phyloP scores from a whole-genome alignment of 2,329 filamentous ascomycete species.

The Xylariaceae sp. region DNA sequence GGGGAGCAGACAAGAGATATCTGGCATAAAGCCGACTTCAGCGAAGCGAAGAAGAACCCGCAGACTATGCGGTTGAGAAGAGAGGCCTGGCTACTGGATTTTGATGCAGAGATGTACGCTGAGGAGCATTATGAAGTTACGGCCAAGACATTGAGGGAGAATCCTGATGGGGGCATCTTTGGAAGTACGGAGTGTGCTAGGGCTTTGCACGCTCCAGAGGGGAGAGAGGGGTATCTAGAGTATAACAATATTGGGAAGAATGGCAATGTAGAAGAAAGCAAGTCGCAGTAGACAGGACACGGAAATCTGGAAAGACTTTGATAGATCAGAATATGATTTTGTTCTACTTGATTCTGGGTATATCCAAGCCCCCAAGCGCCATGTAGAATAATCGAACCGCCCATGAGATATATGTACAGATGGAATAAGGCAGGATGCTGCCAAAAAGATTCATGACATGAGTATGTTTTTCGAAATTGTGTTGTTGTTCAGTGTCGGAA shows the following conservation, averaged over 20 bases:
- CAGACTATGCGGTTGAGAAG: slow-evolving; percentile 43
- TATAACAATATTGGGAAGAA: slow-evolving; percentile 14
- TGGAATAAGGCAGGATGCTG: slow-evolving; percentile 3
- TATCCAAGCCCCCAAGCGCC: slow-evolving; percentile 9
- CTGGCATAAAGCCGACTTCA: slow-evolving; percentile 53
- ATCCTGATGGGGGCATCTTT: slow-evolving; percentile 15
- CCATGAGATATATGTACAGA: slow-evolving; percentile 10
- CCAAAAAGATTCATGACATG: neutral
- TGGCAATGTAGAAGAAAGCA: too few species aligned
- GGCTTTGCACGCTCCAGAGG: slow-evolving; percentile 27
- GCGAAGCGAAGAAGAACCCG: slow-evolving; percentile 42
- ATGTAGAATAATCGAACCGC: neutral
- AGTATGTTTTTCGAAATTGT: neutral
- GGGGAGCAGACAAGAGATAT: slow-evolving; percentile 46
- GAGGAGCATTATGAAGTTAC: slow-evolving; percentile 36
- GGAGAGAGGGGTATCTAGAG: slow-evolving; percentile 27
- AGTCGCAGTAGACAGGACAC: too few species aligned
- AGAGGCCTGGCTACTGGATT: slow-evolving; percentile 48
- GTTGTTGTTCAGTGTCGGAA: neutral
- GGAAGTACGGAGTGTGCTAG: slow-evolving; percentile 18
- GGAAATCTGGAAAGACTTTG: too few species aligned
- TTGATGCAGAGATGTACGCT: slow-evolving; percentile 48
- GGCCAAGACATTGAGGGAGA: slow-evolving; percentile 20
- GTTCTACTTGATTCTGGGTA: neutral
- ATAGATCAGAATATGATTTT: too few species aligned